A percentile compares a stretch with the other conserved stretches of the same genome.
These are phyloP conservation scores for Taphrina flavorubra DNA, from an alignment of 1,139 yeast species.

Conservation along the genomic window DNA sequence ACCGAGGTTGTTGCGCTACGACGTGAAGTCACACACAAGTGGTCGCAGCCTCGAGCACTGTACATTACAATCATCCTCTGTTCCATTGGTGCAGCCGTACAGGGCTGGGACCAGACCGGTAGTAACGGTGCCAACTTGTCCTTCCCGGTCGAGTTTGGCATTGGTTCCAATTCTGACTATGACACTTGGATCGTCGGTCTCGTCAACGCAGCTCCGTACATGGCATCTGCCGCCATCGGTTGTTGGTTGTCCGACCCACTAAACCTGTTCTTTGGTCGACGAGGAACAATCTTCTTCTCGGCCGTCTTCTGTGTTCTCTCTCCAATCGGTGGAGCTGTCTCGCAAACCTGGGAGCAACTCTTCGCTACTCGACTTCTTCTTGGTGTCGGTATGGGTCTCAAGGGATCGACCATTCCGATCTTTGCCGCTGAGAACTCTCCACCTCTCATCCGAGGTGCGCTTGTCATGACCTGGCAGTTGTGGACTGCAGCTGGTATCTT, in stretches of 20 bases:
- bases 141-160: constrained; percentile 62
- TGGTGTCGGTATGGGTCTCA: constrained; percentile 82
- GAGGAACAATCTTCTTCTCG: constrained; percentile 73
- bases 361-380: constrained; percentile 73
- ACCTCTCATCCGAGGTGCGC: constrained; percentile 73
- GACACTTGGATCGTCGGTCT: constrained; percentile 75
- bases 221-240: constrained; percentile 71
- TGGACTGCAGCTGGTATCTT: constrained; percentile 88
- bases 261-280: constrained; percentile 70
- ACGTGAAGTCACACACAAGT: constrained; percentile 63
- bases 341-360: constrained; percentile 74
- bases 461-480: constrained; percentile 88
- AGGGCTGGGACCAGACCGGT: constrained; percentile 92
- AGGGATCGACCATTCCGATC: constrained; percentile 80
- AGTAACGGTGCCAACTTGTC: constrained; percentile 81
- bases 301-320: constrained; percentile 69
- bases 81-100: constrained; percentile 88
- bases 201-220: constrained; percentile 80
- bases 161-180: constrained; percentile 51
- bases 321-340: constrained; percentile 79
- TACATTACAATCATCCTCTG: constrained; percentile 71
- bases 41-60: constrained; percentile 68
- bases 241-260: constrained; percentile 76
- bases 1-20: constrained; percentile 65
- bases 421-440: constrained; percentile 84